phyloP scores from a whole-genome alignment of 164 flowering plant genomes.

The Aristolochia californica region DNA sequence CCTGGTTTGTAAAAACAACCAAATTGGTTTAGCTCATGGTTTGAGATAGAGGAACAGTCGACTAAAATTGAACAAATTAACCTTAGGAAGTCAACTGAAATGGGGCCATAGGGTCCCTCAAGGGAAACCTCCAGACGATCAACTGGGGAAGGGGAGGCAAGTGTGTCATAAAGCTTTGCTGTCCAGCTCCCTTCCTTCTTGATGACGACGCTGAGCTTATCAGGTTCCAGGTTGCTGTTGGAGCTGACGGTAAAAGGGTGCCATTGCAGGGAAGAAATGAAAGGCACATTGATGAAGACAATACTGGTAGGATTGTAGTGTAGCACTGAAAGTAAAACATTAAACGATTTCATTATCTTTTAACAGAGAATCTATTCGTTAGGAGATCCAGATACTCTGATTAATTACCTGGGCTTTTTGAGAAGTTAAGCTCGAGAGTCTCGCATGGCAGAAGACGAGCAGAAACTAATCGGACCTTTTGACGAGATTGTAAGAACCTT shows the following conservation, averaged over 20 bases:
- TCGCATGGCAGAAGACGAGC: constrained; percentile 57
- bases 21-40: not conserved
- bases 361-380: too few relatives aligned
- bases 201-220: constrained; percentile 45
- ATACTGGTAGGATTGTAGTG: constrained; percentile 44
- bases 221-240: constrained; percentile 41
- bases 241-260: constrained; percentile 76
- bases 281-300: constrained; percentile 50
- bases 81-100: constrained; percentile 52
- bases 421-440: constrained; percentile 68
- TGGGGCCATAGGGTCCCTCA: constrained; percentile 93
- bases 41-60: not conserved
- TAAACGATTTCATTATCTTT: not conserved
- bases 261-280: constrained; percentile 69
- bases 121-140: constrained; percentile 52
- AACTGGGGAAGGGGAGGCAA: constrained; percentile 37
- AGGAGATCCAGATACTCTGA: too few relatives aligned
- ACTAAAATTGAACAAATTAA: not conserved
- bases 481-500: constrained; percentile 61
- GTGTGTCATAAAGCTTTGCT: constrained; percentile 36
- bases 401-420: constrained; percentile 41
- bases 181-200: constrained; percentile 64
- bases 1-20: constrained; percentile 26
- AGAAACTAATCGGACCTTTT: constrained; percentile 38
- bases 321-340: constrained; percentile 27